These are phyloP conservation scores for Talaromyces atroroseus DNA, from an alignment of 2,329 filamentous ascomycete genomes.

Conservation along the genomic window DNA sequence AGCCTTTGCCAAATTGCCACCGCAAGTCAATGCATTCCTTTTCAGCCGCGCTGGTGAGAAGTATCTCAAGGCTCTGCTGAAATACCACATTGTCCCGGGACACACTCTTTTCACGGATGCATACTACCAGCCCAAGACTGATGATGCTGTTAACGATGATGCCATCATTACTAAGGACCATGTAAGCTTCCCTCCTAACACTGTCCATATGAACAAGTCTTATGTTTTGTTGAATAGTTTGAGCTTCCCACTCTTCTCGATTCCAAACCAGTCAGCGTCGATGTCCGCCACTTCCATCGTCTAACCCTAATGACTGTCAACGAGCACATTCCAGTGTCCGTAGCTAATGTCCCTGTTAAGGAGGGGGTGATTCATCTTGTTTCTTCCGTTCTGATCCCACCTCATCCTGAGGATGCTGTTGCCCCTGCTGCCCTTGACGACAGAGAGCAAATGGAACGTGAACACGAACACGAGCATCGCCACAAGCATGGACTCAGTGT, in stretches of 20 bases:
- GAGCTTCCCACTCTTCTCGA: slow-evolving; percentile 68
- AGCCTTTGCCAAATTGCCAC: slow-evolving; percentile 63
- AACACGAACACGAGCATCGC: neutral
- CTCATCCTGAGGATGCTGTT: slow-evolving; percentile 26
- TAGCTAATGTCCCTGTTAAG: slow-evolving; percentile 65
- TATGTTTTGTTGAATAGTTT: slow-evolving; percentile 19
- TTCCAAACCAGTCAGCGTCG: slow-evolving; percentile 61
- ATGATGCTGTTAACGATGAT: slow-evolving; percentile 18
- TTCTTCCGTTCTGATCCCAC: slow-evolving; percentile 66
- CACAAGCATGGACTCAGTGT: slow-evolving; percentile 14
- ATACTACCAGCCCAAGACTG: slow-evolving; percentile 53
- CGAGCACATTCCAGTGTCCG: slow-evolving; percentile 58
- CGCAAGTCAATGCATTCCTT: slow-evolving; percentile 71
- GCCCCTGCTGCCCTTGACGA: neutral
- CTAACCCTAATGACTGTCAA: slow-evolving; percentile 70
- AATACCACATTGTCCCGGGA: slow-evolving; percentile 70
- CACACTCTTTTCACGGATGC: slow-evolving; percentile 76
- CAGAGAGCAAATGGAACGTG: neutral
- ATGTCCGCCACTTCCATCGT: slow-evolving; percentile 62
- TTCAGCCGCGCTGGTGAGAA: slow-evolving; percentile 69
- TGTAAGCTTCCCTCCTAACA: neutral
- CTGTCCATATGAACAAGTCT: neutral
- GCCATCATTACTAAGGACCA: slow-evolving; percentile 42
- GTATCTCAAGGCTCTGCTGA: slow-evolving; percentile 69
- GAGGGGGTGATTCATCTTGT: slow-evolving; percentile 80